A percentile compares a stretch with the other conserved stretches of the same genome.
These are phyloP conservation scores for Zygotorulaspora mrakii DNA, from an alignment of 1,139 yeast genomes.

Conservation along the genomic window DNA sequence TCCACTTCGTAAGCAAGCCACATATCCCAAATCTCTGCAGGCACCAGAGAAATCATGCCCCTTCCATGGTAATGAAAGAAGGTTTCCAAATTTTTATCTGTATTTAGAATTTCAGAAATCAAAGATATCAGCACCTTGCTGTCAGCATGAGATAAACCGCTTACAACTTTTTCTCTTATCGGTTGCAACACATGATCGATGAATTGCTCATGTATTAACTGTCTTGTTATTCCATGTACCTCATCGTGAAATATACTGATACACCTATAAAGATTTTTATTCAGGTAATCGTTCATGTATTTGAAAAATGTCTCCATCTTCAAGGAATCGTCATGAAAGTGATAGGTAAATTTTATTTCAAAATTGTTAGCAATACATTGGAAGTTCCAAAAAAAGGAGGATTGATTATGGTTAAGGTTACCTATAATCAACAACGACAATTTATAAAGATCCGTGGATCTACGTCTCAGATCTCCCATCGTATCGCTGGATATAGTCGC, in stretches of 20 bases:
- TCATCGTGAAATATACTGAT: conserved; percentile 32
- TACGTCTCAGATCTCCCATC: conserved; percentile 15
- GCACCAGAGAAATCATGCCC: conserved; percentile 31
- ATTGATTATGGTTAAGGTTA: no score
- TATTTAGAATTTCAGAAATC: conserved; percentile 34
- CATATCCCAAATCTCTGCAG: conserved; percentile 40
- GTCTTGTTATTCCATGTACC: conserved; percentile 24
- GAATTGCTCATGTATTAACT: conserved; percentile 34
- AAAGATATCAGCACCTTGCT: conserved; percentile 25
- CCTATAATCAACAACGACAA: conserved; percentile 43
- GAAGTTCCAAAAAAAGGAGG: no score
- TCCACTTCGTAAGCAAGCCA: conserved; percentile 69
- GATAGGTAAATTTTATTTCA: conserved; percentile 62
- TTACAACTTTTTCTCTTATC: conserved; percentile 32
- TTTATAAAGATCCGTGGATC: conserved; percentile 36
- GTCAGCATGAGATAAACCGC: conserved; percentile 33
- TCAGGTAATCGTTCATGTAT: conserved; percentile 45
- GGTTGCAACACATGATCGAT: conserved; percentile 37
- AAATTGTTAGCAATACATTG: conserved; percentile 55
- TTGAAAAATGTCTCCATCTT: conserved; percentile 50
- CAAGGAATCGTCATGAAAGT: conserved; percentile 50
- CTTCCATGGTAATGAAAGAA: conserved; percentile 31
- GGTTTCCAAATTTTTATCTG: conserved; percentile 31
- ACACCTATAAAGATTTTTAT: conserved; percentile 33
- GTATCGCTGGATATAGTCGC: conserved; percentile 18